Conservation (phyloP, 768 basidiomycete genomes). For the Mycena rosella region DNA sequence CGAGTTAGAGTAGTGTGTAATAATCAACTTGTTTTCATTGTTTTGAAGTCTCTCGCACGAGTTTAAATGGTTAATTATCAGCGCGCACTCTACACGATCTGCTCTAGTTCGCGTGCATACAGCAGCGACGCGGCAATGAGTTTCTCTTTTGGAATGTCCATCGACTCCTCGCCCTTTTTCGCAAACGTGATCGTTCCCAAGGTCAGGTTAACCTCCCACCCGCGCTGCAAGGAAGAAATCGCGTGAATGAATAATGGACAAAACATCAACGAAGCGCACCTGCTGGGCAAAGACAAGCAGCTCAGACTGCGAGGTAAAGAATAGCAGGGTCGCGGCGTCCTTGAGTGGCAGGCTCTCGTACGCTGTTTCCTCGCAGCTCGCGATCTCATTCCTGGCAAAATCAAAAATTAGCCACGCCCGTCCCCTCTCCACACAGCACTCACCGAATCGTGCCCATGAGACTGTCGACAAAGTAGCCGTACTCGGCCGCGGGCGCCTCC, state of each 20-base stretch:
- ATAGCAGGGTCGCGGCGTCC: conserved; percentile 91
- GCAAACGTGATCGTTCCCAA: conserved; percentile 81
- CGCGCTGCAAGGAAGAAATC: conserved; percentile 64
- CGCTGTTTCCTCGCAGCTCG: conserved; percentile 94
- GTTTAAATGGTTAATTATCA: conserved; percentile 21
- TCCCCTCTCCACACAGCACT: conserved; percentile 47
- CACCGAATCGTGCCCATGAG: conserved; percentile 93
- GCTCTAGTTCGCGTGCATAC: conserved; percentile 91
- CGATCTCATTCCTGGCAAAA: conserved; percentile 88
- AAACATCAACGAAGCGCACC: conserved; percentile 55
- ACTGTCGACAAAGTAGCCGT: conserved; percentile 93
- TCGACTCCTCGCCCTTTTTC: conserved; percentile 83
- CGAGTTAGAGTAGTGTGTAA: conserved; percentile 55
- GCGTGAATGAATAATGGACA: conserved; percentile 14
- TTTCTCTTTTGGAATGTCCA: conserved; percentile 88
- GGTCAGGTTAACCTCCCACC: conserved; percentile 85
- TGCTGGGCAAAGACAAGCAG: conserved; percentile 85
- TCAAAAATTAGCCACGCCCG: background rate
- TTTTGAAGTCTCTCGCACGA: conserved; percentile 13
- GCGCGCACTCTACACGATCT: conserved; percentile 74
- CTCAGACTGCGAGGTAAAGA: conserved; percentile 88
- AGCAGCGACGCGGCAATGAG: conserved; percentile 81
- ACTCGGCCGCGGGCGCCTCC: conserved; percentile 93
- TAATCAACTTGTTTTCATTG: conserved; percentile 35
- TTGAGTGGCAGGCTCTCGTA: conserved; percentile 92